These are phyloP conservation scores for Nowakowskiella sp. DNA, from an alignment of 192 early-diverging fungal species.

Conservation along the genomic window DNA sequence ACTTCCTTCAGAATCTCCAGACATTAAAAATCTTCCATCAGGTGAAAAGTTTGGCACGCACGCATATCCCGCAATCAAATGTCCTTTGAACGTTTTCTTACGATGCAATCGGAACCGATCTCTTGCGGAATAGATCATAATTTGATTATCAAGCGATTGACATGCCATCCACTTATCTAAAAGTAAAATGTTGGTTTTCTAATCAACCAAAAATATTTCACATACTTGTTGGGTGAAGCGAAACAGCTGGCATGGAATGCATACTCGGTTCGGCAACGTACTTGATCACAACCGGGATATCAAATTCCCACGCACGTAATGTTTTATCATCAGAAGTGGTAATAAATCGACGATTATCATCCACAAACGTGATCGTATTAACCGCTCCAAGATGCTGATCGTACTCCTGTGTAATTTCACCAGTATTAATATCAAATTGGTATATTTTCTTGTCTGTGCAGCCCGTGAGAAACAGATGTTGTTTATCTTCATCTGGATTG, in stretches of 20 bases:
- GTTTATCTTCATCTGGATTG: constrained; percentile 81
- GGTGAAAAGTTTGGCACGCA: constrained; percentile 90
- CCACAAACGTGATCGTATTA: constrained; percentile 95
- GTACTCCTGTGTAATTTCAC: constrained; percentile 86
- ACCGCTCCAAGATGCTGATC: constrained; percentile 95
- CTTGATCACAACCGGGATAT: constrained; percentile 97
- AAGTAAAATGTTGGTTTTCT: constrained; percentile 3
- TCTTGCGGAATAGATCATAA: constrained; percentile 77
- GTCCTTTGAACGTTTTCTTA: constrained; percentile 88
- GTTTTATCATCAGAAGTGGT: constrained; percentile 97
- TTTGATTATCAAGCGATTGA: constrained; percentile 94
- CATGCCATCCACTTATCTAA: constrained; percentile 82
- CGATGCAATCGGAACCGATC: constrained; percentile 80
- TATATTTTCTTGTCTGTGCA: constrained; percentile 89
- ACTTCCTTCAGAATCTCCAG: constrained; percentile 86
- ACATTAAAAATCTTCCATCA: constrained; percentile 78
- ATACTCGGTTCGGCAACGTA: constrained; percentile 92
- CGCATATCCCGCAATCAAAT: constrained; percentile 93
- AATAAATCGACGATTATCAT: constrained; percentile 87
- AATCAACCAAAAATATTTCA: constrained; percentile 7
- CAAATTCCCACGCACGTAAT: constrained; percentile 94
- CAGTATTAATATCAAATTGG: constrained; percentile 78
- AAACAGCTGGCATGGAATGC: constrained; percentile 92
- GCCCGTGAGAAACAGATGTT: constrained; percentile 84
- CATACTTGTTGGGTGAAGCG: constrained; percentile 78